Evolutionary conservation across 108 stramenopile species (phyloP).

Genomic region (Bacterosira constricta): DNA sequence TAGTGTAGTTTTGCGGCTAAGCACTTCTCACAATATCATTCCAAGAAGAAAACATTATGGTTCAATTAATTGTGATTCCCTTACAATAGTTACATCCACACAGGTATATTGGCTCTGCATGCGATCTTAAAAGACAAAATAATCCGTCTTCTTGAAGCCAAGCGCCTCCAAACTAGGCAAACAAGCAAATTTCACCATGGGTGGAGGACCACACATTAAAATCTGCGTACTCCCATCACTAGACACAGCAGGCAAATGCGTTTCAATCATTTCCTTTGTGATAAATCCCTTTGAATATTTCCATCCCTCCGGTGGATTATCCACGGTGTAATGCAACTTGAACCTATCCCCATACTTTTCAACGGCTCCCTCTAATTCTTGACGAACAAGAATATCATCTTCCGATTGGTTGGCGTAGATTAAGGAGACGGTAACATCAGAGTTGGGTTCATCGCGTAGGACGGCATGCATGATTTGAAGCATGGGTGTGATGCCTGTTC

Average conservation of each 20-base stretch:
- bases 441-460: slow-evolving; percentile 69
- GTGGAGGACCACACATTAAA: slow-evolving; percentile 99
- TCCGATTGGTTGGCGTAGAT: slow-evolving; percentile 92
- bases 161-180: slow-evolving; percentile 87
- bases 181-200: slow-evolving; percentile 99
- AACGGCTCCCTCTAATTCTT: slow-evolving; percentile 86
- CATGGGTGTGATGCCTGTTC: slow-evolving; percentile 99
- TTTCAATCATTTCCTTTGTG: slow-evolving; percentile 89
- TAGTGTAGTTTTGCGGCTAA: no score
- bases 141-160: slow-evolving; percentile 86
- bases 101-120: no score
- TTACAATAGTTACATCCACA: no score
- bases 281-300: slow-evolving; percentile 90
- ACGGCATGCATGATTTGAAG: slow-evolving; percentile 89
- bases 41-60: no score
- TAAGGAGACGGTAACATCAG: slow-evolving; percentile 61
- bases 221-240: slow-evolving; percentile 70
- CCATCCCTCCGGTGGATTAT: slow-evolving; percentile 78
- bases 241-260: slow-evolving; percentile 59
- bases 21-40: no score
- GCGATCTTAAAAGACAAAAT: slow-evolving; percentile 88
- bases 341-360: slow-evolving; percentile 75
- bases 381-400: slow-evolving; percentile 93
- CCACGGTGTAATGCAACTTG: slow-evolving; percentile 91
- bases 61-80: no score